Base-by-base conservation (phyloP, 75 land plant species). In the Selaginella tamariscina region DNA sequence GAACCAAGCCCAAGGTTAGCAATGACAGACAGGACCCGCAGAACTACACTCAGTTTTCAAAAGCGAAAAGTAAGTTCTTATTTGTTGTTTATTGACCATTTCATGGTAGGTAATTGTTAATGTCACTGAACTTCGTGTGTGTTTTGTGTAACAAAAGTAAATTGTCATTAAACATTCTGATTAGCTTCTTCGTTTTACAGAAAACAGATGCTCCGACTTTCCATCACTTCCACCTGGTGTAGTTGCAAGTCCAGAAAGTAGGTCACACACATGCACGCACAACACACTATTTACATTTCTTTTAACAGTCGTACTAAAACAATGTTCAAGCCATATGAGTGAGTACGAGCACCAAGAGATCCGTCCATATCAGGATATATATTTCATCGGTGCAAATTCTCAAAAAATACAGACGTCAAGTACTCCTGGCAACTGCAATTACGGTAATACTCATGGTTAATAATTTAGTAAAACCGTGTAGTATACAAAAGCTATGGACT, bases 341-440 rank as follows among this genome's bases (percentile, higher is more conserved):
- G 74, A 72, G 28, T 76, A 56, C 62, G 78, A 76, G 74, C 68
- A 67, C 26, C 29, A 39, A 22, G 78, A 76, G 56, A 76, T 76
- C 49, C 32, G 56, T 27, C 75, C 70, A 1, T 76, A 76, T 70
- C 29, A 31, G 33, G 75, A 76, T 2, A 67, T 76, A 29, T 76
- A 65, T 65, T 76, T 71, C 29, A 27, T 76, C 39, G 78, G 78
- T 0, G 59, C 59, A n/a, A 56, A 76, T 29, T 66, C 68, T 33
- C 56, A 44, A 21, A 76, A 76, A 29, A 66, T 76, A 21, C 78
- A 72, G 24, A 33, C 78, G 22, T 66, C 78, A 0, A 30, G 66
- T 39, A 57, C 70, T 29, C 75, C 74, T 33, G 70, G 70, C 23
- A 59, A 2, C 29, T 76, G 74, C 65, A 76, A 76, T 67, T 67